Base-by-base conservation (phyloP, 331 rosid genomes). In the Rosa hybrid region DNA sequence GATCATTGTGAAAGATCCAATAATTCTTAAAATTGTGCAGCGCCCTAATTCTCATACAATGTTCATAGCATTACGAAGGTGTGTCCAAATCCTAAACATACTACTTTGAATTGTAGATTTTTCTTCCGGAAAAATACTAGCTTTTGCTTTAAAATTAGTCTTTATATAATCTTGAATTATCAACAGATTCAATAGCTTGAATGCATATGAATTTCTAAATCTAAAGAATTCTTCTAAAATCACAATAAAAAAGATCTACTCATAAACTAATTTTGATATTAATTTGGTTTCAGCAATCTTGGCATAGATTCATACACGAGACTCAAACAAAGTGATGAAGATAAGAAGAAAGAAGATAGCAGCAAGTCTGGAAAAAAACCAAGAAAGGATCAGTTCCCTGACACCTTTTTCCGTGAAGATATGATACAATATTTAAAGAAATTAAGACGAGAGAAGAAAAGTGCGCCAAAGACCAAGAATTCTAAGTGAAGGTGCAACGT, bases 361-460 rank as follows among this genome's bases (percentile, higher is more conserved):
- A 67, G 71, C 71, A 67, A 67, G 48, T 8, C 48, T 7, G 71
- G 6, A 7, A 67, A 67, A 9, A 67, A 34, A 67, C 6, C 48
- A 67, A 34, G 46, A 67, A 67, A 67, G 71, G 71, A 67, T 34
- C 71, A 38, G 17, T 67, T 67, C 71, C 71, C 49, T 6, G 71
- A 67, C 3, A 67, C 71, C 23, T 67, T 38, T 38, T 67, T 38
- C 48, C 48, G 71, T 67, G 48, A 67, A 38, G 71, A 67, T 25
- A 67, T 67, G 71, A 3, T 67, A 67, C 71, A 67, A 34, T 17
- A 38, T 67, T 23, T 67, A 16, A 67, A 38, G 23, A 67, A 38
- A 67, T 39, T 67, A 67, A 67, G 13, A 67, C 46, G 23, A 67
- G 48, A 67, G 71, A 67, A 67, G 71, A 67, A 34, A 20, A 39